Base-by-base conservation (phyloP, 805 yeast species). In the Candida pini region DNA sequence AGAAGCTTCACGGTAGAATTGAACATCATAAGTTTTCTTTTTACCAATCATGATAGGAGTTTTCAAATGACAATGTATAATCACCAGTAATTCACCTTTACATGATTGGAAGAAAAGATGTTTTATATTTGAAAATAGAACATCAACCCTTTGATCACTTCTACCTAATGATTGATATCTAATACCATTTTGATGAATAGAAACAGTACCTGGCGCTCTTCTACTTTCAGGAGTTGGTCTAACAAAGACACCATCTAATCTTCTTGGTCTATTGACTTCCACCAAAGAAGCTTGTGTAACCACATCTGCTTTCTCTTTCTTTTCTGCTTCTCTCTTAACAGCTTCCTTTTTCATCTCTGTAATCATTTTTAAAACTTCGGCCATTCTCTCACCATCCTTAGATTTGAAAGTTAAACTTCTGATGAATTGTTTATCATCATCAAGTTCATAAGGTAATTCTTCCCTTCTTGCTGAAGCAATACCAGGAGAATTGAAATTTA, bases 181-280 rank as follows among this genome's bases (percentile, higher is more conserved):
- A 44, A 92, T 73, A 76, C 98, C 98, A 60, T 90, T 92, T 57
- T 87, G 95, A 61, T 90, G 98, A 41, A 90, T 86, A 43, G 86
- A 85, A 37, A 90, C 73, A 14, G 80, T 75, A 22, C 97, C 97
- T 10, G 97, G 90, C 19, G 82, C 78, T 60, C 96, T 85, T 58
- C 90, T 90, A n/a, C 96, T 83, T 58, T 90, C 98, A 1, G 97
- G 97, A 31, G 89, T 86, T 26, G 98, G 98, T 57, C 97, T 80
- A 32, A 89, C 82, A 56, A 81, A 87, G 2, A 92, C 89, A 41
- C 81, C 80, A 44, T 90, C 97, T 44, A 92, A 66, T 56, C 90
- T 78, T 62, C 79, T 78, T 24, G 95, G 85, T 49, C 97, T 76
- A 29, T 89, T 83, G 38, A 81, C 73, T 60, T 89, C 96, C 40